Evolutionary conservation across 345 rosid species (phyloP).

Genomic region (Salix arbutifolia): DNA sequence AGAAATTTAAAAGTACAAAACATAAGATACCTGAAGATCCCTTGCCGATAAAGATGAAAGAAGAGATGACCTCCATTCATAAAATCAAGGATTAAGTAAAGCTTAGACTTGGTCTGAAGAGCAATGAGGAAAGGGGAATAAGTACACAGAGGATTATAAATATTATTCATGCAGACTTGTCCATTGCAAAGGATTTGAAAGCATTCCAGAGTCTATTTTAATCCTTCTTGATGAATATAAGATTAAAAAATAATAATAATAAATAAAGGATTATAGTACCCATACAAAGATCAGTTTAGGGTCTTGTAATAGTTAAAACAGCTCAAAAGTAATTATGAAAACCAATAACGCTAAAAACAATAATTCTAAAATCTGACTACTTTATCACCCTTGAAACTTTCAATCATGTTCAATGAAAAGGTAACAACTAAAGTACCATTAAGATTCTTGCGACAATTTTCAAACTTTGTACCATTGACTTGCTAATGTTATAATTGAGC

Average conservation of each 20-base stretch:
- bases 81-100: conserved; percentile 68
- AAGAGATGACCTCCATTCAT: conserved; percentile 76
- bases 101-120: conserved; percentile 65
- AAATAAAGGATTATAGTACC: neutral
- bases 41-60: conserved; percentile 67
- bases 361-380: too few species aligned
- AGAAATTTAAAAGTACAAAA: neutral
- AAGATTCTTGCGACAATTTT: neutral
- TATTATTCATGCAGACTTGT: neutral
- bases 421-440: neutral
- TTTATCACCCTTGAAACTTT: too few species aligned
- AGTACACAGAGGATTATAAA: neutral
- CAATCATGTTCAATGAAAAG: too few species aligned
- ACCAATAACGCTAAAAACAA: neutral
- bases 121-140: neutral
- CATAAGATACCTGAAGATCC: conserved; percentile 51
- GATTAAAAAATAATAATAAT: too few species aligned
- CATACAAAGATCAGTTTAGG: neutral
- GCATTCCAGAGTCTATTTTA: neutral
- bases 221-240: neutral
- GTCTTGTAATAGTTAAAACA: neutral
- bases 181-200: neutral
- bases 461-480: neutral
- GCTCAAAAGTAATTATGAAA: neutral
- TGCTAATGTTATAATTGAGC: neutral